Conservation (phyloP, 352 stramenopile genomes). For the Blastocystis sp. region DNA sequence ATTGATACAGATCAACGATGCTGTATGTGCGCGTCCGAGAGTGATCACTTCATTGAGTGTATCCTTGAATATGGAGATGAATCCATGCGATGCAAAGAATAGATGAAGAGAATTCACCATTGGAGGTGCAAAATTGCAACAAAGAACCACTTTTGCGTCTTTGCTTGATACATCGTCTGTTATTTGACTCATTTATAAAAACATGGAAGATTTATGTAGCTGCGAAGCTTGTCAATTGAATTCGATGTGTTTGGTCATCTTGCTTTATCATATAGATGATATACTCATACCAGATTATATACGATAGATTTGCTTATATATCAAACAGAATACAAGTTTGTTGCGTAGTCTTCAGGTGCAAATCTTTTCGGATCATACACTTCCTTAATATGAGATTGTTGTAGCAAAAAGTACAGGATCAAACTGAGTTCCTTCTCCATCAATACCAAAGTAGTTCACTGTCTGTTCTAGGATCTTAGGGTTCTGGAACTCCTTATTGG, state of each 20-base stretch:
- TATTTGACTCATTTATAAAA: not conserved
- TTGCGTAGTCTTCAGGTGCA: not conserved
- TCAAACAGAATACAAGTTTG: not conserved
- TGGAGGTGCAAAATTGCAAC: not conserved
- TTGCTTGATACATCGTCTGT: not conserved
- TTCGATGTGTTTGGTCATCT: no score
- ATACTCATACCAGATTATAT: no score
- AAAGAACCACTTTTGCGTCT: slow-evolving; percentile 21
- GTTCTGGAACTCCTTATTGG: slow-evolving; percentile 55
- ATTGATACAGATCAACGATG: slow-evolving; percentile 24
- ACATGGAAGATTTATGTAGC: not conserved
- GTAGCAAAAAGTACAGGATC: not conserved
- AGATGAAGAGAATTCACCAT: not conserved
- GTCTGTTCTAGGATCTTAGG: slow-evolving; percentile 34
- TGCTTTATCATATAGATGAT: no score
- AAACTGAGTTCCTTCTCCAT: slow-evolving; percentile 50
- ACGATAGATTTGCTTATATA: not conserved
- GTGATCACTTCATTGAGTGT: not conserved
- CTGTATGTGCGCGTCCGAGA: not conserved
- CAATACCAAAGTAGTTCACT: slow-evolving; percentile 30
- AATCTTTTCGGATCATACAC: slow-evolving; percentile 3
- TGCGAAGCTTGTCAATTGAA: not conserved
- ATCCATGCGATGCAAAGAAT: slow-evolving; percentile 40
- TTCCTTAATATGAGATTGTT: not conserved
- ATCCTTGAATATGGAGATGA: not conserved